Conservation (phyloP, 2,329 filamentous ascomycete genomes). For the Colletotrichum godetiae region DNA sequence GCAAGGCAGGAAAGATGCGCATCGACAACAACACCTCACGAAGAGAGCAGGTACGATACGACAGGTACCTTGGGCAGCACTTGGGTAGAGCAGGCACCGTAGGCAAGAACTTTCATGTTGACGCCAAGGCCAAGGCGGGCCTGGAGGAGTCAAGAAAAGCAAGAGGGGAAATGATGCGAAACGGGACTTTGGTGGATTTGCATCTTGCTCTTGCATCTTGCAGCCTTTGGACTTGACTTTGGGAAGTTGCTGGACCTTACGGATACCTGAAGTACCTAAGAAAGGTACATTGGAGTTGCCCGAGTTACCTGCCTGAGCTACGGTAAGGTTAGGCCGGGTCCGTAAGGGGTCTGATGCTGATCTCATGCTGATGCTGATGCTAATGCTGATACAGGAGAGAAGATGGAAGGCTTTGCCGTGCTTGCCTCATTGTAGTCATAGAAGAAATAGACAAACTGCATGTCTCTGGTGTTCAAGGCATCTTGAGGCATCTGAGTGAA, state of each 20-base stretch:
- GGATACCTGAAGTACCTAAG: too few species aligned
- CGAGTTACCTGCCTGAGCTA: not conserved
- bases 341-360: not conserved
- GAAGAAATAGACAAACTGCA: not conserved
- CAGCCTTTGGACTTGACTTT: not conserved
- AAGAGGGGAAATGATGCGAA: not conserved
- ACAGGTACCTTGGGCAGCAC: not conserved
- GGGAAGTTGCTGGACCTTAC: not conserved
- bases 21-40: too few species aligned
- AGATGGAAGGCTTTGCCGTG: not conserved
- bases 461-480: not conserved
- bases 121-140: not conserved
- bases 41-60: not conserved
- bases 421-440: not conserved
- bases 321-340: not conserved
- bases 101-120: not conserved
- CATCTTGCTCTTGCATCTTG: not conserved
- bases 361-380: not conserved
- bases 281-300: not conserved
- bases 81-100: not conserved
- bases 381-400: not conserved
- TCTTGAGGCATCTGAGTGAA: not conserved
- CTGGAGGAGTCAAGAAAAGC: not conserved
- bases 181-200: not conserved
- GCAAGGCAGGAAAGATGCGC: not conserved